Conservation (phyloP, 2,329 filamentous ascomycete genomes). For the Aspergillus ibericus region DNA sequence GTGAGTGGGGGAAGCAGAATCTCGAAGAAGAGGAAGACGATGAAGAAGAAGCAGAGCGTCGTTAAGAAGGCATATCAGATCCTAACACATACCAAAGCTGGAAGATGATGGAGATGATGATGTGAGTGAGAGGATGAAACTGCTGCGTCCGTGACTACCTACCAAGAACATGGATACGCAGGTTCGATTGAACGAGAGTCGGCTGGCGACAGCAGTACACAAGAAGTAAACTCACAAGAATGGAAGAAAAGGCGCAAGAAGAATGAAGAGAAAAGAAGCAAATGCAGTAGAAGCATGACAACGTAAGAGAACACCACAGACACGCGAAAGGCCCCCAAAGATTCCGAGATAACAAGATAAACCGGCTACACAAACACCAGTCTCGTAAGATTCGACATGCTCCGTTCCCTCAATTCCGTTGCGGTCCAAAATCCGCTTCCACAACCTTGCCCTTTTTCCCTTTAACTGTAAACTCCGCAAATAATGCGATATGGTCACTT, state of each 20-base stretch:
- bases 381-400: conserved; percentile 40
- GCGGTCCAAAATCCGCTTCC: conserved; percentile 62
- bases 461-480: conserved; percentile 88
- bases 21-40: neutral
- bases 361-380: conserved; percentile 40
- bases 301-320: conserved; percentile 25
- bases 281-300: conserved; percentile 14
- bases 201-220: conserved; percentile 22
- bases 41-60: neutral
- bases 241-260: conserved; percentile 19
- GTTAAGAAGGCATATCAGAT: conserved; percentile 8
- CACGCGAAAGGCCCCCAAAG: conserved; percentile 35
- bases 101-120: conserved; percentile 10
- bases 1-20: neutral
- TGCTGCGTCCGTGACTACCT: conserved; percentile 32
- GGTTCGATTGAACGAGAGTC: conserved; percentile 12
- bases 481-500: conserved; percentile 85
- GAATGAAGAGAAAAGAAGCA: conserved; percentile 19
- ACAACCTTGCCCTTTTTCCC: conserved; percentile 74
- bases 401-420: conserved; percentile 41
- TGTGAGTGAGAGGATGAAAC: conserved; percentile 37
- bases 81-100: conserved; percentile 7
- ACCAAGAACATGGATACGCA: conserved; percentile 25
- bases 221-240: conserved; percentile 18
- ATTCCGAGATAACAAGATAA: conserved; percentile 43